phyloP scores from a whole-genome alignment of 1,139 yeast genomes.

The Scheffersomyces insectosa region DNA sequence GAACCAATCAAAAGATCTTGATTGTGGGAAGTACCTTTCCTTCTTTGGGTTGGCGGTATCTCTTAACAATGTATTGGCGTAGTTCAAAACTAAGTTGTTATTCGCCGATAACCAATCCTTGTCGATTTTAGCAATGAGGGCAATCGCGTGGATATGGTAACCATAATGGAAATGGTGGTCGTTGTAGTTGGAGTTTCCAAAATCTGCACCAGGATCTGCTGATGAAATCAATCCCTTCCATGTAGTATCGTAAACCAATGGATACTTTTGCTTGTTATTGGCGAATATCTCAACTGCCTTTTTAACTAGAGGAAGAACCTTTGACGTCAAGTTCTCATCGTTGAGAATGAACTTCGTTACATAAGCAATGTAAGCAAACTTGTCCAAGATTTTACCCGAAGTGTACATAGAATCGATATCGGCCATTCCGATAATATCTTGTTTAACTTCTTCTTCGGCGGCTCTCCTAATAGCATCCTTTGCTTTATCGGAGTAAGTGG shows the following conservation, averaged over 20 bases:
- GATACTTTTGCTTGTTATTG: slow-evolving; percentile 56
- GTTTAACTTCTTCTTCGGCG: slow-evolving; percentile 52
- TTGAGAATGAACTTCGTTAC: slow-evolving; percentile 58
- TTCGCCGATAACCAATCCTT: slow-evolving; percentile 31
- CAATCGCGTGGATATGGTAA: slow-evolving; percentile 73
- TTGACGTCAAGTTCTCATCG: slow-evolving; percentile 46
- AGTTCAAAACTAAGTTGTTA: slow-evolving; percentile 28
- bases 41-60: slow-evolving; percentile 44
- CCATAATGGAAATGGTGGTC: slow-evolving; percentile 86
- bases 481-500: slow-evolving; percentile 39
- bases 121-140: slow-evolving; percentile 62
- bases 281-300: slow-evolving; percentile 62
- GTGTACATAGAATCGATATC: slow-evolving; percentile 74
- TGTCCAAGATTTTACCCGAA: slow-evolving; percentile 72
- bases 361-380: slow-evolving; percentile 71
- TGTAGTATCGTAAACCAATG: slow-evolving; percentile 62
- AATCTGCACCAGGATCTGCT: slow-evolving; percentile 67
- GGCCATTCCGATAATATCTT: slow-evolving; percentile 58
- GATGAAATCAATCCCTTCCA: slow-evolving; percentile 79
- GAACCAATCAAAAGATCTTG: slow-evolving; percentile 46
- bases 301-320: slow-evolving; percentile 52
- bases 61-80: slow-evolving; percentile 36
- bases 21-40: slow-evolving; percentile 41
- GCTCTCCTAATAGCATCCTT: slow-evolving; percentile 42
- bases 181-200: slow-evolving; percentile 75